These are phyloP conservation scores for Gossypium mustelinum DNA, from an alignment of 345 rosid species.

Conservation along the genomic window DNA sequence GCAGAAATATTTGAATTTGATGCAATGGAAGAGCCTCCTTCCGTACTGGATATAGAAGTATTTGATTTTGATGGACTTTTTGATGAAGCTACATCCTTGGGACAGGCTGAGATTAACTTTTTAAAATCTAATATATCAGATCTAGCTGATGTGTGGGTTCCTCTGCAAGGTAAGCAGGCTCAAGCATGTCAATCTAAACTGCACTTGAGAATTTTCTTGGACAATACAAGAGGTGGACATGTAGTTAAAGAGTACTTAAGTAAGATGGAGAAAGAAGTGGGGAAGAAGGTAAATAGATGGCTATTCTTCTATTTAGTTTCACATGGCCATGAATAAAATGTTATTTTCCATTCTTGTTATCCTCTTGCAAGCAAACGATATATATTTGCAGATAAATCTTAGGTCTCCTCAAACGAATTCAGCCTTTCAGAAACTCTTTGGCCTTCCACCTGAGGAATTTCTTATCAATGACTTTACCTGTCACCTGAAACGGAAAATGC, in stretches of 20 bases:
- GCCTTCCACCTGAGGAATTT: constrained; percentile 93
- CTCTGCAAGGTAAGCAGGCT: constrained; percentile 81
- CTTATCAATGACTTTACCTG: constrained; percentile 96
- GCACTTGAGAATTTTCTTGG: constrained; percentile 81
- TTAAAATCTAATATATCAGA: constrained; percentile 77
- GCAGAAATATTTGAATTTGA: constrained; percentile 98
- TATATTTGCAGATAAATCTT: constrained; percentile 59
- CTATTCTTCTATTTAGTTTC: constrained; percentile 16
- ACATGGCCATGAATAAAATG: constrained; percentile 9
- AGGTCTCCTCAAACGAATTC: constrained; percentile 97
- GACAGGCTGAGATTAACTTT: constrained; percentile 81
- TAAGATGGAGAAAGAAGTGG: constrained; percentile 99
- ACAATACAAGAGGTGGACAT: constrained; percentile 79
- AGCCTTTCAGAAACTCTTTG: constrained; percentile 93
- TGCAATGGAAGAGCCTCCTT: constrained; percentile 98
- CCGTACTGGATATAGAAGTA: constrained; percentile 83
- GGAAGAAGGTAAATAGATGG: constrained; percentile 64
- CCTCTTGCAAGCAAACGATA: constrained; percentile 9
- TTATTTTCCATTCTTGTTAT: background rate
- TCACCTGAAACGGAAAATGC: constrained; percentile 93
- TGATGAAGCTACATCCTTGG: constrained; percentile 77
- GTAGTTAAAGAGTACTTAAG: constrained; percentile 73
- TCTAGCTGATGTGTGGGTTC: constrained; percentile 87
- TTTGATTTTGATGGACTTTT: constrained; percentile 93
- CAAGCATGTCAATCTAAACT: constrained; percentile 91